phyloP scores from a whole-genome alignment of 2,329 filamentous ascomycete genomes.

The Fusarium sp. region DNA sequence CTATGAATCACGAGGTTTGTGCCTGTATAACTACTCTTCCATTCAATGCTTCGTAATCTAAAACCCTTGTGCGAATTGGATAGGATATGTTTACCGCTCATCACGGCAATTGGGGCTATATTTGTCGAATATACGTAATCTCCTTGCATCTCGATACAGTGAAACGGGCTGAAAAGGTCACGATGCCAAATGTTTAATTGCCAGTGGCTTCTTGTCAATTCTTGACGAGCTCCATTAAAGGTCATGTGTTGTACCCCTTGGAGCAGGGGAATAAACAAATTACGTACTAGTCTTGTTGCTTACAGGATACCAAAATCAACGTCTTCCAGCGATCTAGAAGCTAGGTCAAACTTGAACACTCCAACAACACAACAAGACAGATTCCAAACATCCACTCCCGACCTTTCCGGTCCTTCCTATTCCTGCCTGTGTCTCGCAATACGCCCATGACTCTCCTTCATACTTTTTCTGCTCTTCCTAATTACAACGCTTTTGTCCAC shows the following conservation, averaged over 20 bases:
- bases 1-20: constrained; percentile 25
- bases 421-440: neutral
- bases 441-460: neutral
- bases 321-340: constrained; percentile 12
- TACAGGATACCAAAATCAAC: constrained; percentile 11
- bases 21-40: neutral
- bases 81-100: constrained; percentile 25
- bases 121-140: constrained; percentile 19
- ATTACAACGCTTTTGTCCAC: neutral
- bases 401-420: neutral
- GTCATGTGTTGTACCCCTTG: constrained; percentile 38
- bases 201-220: constrained; percentile 31
- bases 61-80: constrained; percentile 18
- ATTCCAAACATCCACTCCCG: neutral
- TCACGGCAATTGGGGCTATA: constrained; percentile 3
- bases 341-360: constrained; percentile 6
- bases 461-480: neutral
- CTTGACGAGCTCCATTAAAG: constrained; percentile 36
- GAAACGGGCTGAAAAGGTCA: constrained; percentile 34
- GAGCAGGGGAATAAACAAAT: constrained; percentile 33
- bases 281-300: constrained; percentile 40
- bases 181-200: constrained; percentile 43
- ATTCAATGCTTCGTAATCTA: constrained; percentile 18
- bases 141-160: constrained; percentile 3
- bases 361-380: constrained; percentile 12